Conservation (phyloP, 257 asterid genomes). For the Thymus mandschuricus region DNA sequence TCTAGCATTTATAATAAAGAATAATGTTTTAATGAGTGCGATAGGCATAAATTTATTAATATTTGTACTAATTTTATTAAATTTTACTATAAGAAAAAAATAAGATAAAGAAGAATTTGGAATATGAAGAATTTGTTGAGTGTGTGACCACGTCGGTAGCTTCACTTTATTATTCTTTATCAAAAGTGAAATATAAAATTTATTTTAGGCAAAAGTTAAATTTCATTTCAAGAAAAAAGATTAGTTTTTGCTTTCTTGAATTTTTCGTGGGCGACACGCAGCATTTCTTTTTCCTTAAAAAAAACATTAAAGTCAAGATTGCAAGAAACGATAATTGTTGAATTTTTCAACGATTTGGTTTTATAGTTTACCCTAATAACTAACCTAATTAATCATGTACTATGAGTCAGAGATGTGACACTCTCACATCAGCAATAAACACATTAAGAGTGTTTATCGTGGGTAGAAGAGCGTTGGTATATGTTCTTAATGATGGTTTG, state of each 20-base stretch:
- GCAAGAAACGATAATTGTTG: neutral
- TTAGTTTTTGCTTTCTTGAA: neutral
- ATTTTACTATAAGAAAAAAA: neutral
- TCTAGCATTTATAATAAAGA: neutral
- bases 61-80: neutral
- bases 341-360: neutral
- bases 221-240: neutral
- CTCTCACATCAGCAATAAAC: no score
- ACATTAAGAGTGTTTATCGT: no score
- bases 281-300: neutral
- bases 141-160: no score
- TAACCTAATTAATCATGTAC: no score
- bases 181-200: neutral
- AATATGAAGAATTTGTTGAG: no score
- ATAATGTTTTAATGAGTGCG: neutral
- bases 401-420: neutral
- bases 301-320: neutral
- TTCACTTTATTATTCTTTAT: neutral
- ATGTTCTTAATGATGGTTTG: neutral
- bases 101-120: neutral
- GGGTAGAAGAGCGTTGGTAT: no score
- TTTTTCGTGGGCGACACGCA: neutral
- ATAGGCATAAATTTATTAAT: neutral
- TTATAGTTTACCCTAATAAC: neutral
- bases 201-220: neutral